Base-by-base conservation (phyloP, 495 filamentous ascomycete genomes). In the Collariella sp. region DNA sequence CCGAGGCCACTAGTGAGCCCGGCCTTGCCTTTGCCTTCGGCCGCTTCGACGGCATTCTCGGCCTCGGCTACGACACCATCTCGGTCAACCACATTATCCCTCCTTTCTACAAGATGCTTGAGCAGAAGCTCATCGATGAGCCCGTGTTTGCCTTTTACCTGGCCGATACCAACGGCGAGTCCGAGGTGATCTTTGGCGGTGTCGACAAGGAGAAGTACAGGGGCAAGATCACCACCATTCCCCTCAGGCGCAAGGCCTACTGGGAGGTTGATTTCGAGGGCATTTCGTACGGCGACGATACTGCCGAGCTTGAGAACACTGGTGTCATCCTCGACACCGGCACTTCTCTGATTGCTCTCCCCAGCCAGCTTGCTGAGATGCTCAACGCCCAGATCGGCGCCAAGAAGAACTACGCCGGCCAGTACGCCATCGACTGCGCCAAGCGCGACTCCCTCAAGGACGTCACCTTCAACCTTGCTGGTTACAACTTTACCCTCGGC, bases 281-380 rank as follows among this genome's bases (percentile, higher is more conserved):
- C 42, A 91, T 99, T 73, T 81, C 83, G 44, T 91, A 96, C 57
- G 94, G 93, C 56, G 79, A 87, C 16, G 77, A 81, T 54, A 80
- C 79, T 57, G 93, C 93, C 57, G 86, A 93, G 62, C 83, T 97
- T 49, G 89, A 96, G 42, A 79, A 87, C 76, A 96, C 90, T 42
- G 94, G 94, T 75, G 85, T 89, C 60, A 96, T 99, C 54, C 84
- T 99, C 45, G 94, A 99, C 79, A 99, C 94, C 54, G 94, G 94
- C 59, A 99, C 94, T 68, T 99, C 94, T 35, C 81, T 99, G 63
- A 96, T 96, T 72, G 91, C 91, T 60, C 85, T 99, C 48, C 94
- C 94, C 62, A 85, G 80, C 55, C 88, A 87, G 59, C 78, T 99
- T 61, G 91, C 94, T 52, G 94, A 97, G 78, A 88, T 99, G 58